phyloP scores from a whole-genome alignment of 140 eudicot genomes.

The Erigeron philadelphicus region DNA sequence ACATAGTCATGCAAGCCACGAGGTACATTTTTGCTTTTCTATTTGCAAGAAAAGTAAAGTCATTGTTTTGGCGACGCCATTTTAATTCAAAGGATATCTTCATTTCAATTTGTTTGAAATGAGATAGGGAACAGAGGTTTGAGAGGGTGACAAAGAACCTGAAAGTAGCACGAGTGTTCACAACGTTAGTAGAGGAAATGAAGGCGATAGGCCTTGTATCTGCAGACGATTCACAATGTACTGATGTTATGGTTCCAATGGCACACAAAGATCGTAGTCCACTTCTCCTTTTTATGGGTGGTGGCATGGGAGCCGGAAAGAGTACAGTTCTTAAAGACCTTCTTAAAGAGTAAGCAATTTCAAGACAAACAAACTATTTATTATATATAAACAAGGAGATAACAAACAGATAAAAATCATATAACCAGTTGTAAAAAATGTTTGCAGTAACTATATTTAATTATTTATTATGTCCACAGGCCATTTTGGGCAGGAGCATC shows the following conservation, averaged over 20 bases:
- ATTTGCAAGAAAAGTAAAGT: not conserved
- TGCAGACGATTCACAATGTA: conserved; percentile 31
- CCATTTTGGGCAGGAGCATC: conserved; percentile 98
- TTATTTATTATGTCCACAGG: conserved; percentile 40
- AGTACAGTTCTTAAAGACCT: conserved; percentile 96
- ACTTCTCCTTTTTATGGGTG: conserved; percentile 95
- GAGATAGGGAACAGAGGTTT: conserved; percentile 71
- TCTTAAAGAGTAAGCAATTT: conserved; percentile 35
- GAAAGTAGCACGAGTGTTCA: conserved; percentile 90
- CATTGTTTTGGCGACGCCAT: not conserved
- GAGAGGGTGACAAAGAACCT: conserved; percentile 52
- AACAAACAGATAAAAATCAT: not conserved
- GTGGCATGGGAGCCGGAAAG: conserved; percentile 99
- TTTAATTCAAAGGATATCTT: not conserved
- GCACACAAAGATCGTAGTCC: conserved; percentile 90
- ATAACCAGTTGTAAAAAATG: not conserved
- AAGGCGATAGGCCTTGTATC: conserved; percentile 33
- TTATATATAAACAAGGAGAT: not conserved
- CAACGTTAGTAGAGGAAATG: conserved; percentile 66
- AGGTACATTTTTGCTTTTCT: conserved; percentile 35
- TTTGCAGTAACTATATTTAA: conserved; percentile 3
- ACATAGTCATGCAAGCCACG: conserved; percentile 90
- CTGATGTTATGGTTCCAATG: conserved; percentile 43
- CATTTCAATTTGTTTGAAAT: not conserved
- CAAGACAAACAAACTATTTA: not conserved